Conservation (phyloP, 108 stramenopile species). For the Fistulifera solaris region DNA sequence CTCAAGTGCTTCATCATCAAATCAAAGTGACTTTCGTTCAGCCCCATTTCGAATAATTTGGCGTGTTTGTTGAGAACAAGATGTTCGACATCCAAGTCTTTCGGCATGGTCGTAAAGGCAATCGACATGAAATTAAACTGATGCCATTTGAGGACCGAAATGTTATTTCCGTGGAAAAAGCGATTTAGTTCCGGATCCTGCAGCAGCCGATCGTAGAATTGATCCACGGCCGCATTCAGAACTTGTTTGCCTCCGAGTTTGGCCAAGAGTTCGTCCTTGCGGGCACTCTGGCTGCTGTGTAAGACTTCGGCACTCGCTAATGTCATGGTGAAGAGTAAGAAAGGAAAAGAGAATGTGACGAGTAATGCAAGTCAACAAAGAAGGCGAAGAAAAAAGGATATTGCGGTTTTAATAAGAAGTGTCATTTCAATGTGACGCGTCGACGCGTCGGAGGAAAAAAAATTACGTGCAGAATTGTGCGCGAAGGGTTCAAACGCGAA, state of each 20-base stretch:
- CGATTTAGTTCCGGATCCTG: conserved; percentile 16
- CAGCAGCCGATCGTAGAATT: conserved; percentile 26
- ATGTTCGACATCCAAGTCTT: conserved; percentile 20
- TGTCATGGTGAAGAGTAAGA: too few relatives aligned
- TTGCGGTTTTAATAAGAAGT: too few relatives aligned
- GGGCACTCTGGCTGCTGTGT: conserved; percentile 5
- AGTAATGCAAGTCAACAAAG: too few relatives aligned
- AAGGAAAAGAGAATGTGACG: too few relatives aligned
- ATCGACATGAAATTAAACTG: conserved; percentile 20
- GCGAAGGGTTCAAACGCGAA: too few relatives aligned
- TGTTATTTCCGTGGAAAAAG: conserved; percentile 30
- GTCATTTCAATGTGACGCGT: too few relatives aligned
- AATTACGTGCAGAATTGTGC: too few relatives aligned
- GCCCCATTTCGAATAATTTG: conserved; percentile 16
- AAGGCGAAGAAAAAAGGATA: too few relatives aligned
- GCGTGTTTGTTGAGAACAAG: conserved; percentile 20
- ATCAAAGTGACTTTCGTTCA: conserved; percentile 12
- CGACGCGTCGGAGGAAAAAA: too few relatives aligned
- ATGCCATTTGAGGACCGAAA: conserved; percentile 25
- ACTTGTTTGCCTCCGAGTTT: conserved; percentile 27
- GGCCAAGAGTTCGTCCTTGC: conserved; percentile 20
- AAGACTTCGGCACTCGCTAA: conserved; percentile 2
- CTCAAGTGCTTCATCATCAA: conserved; percentile 12
- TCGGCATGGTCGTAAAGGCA: conserved; percentile 29
- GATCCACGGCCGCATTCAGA: conserved; percentile 20